phyloP scores from a whole-genome alignment of 2,329 filamentous ascomycete species.

The Teratosphaeriaceae sp. region DNA sequence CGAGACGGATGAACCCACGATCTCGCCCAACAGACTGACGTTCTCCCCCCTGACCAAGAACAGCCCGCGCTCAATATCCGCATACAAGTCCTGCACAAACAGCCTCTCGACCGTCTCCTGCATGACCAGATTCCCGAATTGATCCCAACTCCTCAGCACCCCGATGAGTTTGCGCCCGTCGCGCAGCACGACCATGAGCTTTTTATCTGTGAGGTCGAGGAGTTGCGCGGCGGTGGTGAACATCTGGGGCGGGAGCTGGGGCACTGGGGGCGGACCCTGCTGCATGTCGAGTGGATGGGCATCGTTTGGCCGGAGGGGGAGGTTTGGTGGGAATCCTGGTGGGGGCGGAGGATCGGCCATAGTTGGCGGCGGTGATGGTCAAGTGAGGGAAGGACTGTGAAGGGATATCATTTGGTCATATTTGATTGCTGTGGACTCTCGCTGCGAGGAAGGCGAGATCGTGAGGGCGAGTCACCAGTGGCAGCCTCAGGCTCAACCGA shows the following conservation, averaged over 20 bases:
- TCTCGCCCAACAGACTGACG: slow-evolving; percentile 90
- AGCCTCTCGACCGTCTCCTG: slow-evolving; percentile 88
- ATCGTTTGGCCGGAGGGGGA: background rate
- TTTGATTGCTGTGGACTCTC: too few relatives aligned
- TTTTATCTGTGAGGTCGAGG: slow-evolving; percentile 95
- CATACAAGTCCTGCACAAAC: slow-evolving; percentile 68
- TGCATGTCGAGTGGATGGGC: background rate
- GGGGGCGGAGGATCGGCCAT: background rate
- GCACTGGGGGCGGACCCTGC: slow-evolving; percentile 28
- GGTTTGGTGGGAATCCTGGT: background rate
- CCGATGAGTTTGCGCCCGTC: slow-evolving; percentile 93
- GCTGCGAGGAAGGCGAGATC: too few relatives aligned
- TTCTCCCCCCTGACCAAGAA: slow-evolving; percentile 95
- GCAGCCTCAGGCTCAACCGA: too few relatives aligned
- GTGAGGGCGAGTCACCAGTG: too few relatives aligned
- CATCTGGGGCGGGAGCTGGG: slow-evolving; percentile 88
- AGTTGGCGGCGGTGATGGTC: background rate
- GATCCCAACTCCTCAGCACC: slow-evolving; percentile 91
- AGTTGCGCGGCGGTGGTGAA: slow-evolving; percentile 97
- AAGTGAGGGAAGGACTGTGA: background rate
- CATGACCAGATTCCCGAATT: slow-evolving; percentile 93
- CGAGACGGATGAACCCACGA: slow-evolving; percentile 41
- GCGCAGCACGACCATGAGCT: slow-evolving; percentile 83
- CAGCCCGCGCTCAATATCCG: slow-evolving; percentile 77
- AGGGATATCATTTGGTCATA: background rate